Conservation (phyloP, 108 stramenopile species). For the Skeletonema menzelii region DNA sequence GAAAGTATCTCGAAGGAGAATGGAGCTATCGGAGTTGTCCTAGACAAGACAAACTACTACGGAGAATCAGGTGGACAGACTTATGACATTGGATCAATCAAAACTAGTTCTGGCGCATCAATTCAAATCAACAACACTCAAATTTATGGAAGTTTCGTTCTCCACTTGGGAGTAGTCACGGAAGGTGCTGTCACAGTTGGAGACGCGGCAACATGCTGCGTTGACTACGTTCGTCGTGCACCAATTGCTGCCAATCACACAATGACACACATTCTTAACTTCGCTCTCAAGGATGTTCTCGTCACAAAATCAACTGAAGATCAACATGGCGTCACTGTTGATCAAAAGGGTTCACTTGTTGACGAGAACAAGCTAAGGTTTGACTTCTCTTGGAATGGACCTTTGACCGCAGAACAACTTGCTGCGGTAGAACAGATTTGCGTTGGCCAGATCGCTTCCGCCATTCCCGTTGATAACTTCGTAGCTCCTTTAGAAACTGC, state of each 20-base stretch:
- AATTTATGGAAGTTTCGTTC: constrained; percentile 88
- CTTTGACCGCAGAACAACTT: constrained; percentile 81
- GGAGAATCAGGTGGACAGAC: constrained; percentile 97
- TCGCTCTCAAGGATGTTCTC: constrained; percentile 89
- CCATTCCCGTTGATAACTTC: constrained; percentile 78
- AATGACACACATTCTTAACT: constrained; percentile 99
- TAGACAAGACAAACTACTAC: constrained; percentile 95
- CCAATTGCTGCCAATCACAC: constrained; percentile 98
- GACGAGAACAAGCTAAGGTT: constrained; percentile 97
- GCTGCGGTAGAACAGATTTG: constrained; percentile 74
- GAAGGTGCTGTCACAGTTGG: constrained; percentile 79
- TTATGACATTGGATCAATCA: constrained; percentile 88
- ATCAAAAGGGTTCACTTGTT: constrained; percentile 96
- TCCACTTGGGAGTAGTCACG: constrained; percentile 86
- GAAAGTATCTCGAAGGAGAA: constrained; percentile 67
- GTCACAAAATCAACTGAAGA: constrained; percentile 51
- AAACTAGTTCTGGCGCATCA: constrained; percentile 47
- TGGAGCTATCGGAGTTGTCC: constrained; percentile 87
- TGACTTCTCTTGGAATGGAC: constrained; percentile 94
- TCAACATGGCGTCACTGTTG: constrained; percentile 56
- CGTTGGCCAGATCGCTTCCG: constrained; percentile 56
- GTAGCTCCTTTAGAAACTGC: constrained; percentile 88
- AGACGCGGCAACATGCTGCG: constrained; percentile 78
- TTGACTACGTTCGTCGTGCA: constrained; percentile 96
- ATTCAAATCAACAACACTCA: constrained; percentile 85